Conservation (phyloP, 169 alveolate species). For the Cryptosporidium canis region DNA sequence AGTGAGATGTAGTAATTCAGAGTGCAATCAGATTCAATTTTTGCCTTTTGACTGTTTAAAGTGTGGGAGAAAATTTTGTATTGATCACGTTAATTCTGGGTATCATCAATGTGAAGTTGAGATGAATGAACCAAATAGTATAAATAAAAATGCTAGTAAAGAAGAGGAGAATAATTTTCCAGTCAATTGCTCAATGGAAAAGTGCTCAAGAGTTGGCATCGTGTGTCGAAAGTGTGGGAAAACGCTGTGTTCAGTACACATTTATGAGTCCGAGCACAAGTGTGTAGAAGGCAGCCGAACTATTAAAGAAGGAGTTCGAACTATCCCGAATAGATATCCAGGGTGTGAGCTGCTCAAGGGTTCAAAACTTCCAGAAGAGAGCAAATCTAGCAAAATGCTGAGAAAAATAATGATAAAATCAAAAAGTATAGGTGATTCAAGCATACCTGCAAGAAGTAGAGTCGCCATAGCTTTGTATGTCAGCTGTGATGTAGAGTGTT, state of each 20-base stretch:
- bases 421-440: slow-evolving; percentile 45
- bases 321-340: not conserved
- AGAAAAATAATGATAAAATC: slow-evolving; percentile 44
- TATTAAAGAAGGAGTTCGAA: not conserved
- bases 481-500: not conserved
- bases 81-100: slow-evolving; percentile 2
- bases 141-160: not conserved
- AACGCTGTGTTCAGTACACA: slow-evolving; percentile 17
- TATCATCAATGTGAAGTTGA: slow-evolving; percentile 8
- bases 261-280: slow-evolving; percentile 15
- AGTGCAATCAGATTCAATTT: slow-evolving; percentile 22
- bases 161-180: not conserved
- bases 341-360: slow-evolving; percentile 8
- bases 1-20: slow-evolving; percentile 1
- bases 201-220: not conserved
- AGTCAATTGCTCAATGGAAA: not conserved
- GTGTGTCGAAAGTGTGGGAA: slow-evolving; percentile 2
- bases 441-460: slow-evolving; percentile 9
- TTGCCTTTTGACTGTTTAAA: slow-evolving; percentile 17
- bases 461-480: slow-evolving; percentile 33
- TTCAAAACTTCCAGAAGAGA: slow-evolving; percentile 8
- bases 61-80: slow-evolving; percentile 17
- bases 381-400: not conserved
- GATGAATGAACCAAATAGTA: not conserved
- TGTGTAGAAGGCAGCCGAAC: not conserved